Evolutionary conservation across 495 filamentous ascomycete genomes (phyloP).

Genomic region (Lasiosphaeria hispida): DNA sequence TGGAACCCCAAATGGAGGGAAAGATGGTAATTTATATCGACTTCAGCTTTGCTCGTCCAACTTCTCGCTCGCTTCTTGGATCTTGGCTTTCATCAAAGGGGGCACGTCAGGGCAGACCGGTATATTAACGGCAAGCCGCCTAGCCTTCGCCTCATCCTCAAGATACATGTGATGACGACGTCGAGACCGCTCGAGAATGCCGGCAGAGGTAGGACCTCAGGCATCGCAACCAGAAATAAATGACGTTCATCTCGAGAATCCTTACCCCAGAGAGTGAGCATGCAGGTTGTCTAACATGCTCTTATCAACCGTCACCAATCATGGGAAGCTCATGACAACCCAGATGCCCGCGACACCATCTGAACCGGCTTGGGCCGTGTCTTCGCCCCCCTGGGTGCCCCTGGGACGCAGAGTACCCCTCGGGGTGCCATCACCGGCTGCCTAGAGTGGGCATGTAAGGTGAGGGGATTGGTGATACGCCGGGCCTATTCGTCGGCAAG

Average conservation of each 20-base stretch:
- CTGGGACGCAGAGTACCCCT: conserved; percentile 14
- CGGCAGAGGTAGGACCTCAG: conserved; percentile 14
- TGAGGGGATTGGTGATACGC: neutral
- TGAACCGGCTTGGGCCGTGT: conserved; percentile 33
- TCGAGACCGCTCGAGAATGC: conserved; percentile 17
- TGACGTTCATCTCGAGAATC: conserved; percentile 21
- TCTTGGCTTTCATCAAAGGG: neutral
- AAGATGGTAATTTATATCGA: conserved; percentile 18
- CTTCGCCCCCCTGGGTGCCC: conserved; percentile 19
- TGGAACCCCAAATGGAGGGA: conserved; percentile 2
- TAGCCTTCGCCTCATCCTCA: neutral
- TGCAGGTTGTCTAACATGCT: conserved; percentile 13
- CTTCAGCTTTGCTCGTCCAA: neutral
- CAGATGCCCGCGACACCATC: conserved; percentile 23
- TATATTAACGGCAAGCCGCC: conserved; percentile 18
- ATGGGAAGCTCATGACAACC: conserved; percentile 22
- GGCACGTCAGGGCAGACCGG: neutral
- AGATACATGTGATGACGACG: neutral
- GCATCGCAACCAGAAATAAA: conserved; percentile 18
- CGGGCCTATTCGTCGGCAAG: conserved; percentile 2
- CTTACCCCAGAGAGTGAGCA: conserved; percentile 20
- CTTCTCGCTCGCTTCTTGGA: neutral
- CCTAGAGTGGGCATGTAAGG: conserved; percentile 1
- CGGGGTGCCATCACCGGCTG: neutral
- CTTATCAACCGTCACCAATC: conserved; percentile 21